Evolutionary conservation across 495 filamentous ascomycete species (phyloP).

Genomic region (Cenococcum geophilum): DNA sequence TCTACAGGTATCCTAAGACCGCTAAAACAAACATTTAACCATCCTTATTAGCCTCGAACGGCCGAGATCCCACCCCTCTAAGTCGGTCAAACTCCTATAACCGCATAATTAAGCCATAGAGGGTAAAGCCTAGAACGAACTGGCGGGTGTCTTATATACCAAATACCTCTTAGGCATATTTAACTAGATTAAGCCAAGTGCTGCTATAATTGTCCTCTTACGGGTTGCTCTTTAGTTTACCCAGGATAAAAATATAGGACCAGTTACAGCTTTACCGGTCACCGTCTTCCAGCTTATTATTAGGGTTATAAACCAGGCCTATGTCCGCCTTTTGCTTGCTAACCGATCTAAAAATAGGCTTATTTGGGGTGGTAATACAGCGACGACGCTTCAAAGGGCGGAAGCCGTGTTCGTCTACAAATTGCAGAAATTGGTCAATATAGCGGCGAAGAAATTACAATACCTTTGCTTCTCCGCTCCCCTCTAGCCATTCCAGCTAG

Average conservation of each 20-base stretch:
- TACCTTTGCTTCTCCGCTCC: slow-evolving; percentile 16
- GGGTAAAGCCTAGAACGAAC: slow-evolving; percentile 24
- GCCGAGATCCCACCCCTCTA: background rate
- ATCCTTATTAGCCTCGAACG: slow-evolving; percentile 12
- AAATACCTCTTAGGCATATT: slow-evolving; percentile 20
- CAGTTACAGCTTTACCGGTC: slow-evolving; percentile 4
- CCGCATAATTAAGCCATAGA: slow-evolving; percentile 26
- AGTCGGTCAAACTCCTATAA: slow-evolving; percentile 21
- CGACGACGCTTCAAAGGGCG: slow-evolving; percentile 21
- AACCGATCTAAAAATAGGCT: slow-evolving; percentile 22
- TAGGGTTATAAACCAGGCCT: slow-evolving; percentile 12
- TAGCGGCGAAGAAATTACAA: slow-evolving; percentile 15
- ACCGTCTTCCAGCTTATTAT: slow-evolving; percentile 11
- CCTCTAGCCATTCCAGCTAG: slow-evolving; percentile 19
- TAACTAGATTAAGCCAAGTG: slow-evolving; percentile 21
- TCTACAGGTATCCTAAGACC: slow-evolving; percentile 9
- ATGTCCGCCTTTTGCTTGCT: slow-evolving; percentile 22
- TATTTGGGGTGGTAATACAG: slow-evolving; percentile 24
- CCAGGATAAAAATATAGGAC: slow-evolving; percentile 23
- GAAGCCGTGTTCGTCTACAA: slow-evolving; percentile 15
- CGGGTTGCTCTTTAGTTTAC: slow-evolving; percentile 24
- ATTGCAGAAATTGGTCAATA: slow-evolving; percentile 16
- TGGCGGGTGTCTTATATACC: slow-evolving; percentile 18
- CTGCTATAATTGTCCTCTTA: slow-evolving; percentile 4
- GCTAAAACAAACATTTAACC: slow-evolving; percentile 18